Percentiles rank a stretch among this genome's conserved stretches.
Evolutionary conservation across 1,139 yeast species (phyloP).

Genomic region (Geotrichum restrictum): DNA sequence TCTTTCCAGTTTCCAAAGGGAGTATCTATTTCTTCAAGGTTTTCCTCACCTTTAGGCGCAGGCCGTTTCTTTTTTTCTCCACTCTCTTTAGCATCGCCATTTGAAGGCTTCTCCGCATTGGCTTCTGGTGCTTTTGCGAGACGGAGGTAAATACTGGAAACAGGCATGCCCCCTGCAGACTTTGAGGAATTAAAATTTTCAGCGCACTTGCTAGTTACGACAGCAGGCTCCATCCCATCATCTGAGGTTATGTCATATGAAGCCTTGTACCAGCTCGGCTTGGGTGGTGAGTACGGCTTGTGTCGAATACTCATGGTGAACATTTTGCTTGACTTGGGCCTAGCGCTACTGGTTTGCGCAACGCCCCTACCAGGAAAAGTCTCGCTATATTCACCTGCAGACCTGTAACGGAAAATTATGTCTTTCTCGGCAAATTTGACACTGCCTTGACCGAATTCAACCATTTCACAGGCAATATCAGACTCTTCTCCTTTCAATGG

Average conservation of each 20-base stretch:
- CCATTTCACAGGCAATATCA: background rate
- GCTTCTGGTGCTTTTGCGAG: slow-evolving; percentile 2
- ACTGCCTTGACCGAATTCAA: background rate
- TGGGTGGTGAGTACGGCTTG: slow-evolving; percentile 16
- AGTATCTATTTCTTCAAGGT: background rate
- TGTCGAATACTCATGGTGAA: slow-evolving; percentile 19
- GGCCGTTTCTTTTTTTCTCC: background rate
- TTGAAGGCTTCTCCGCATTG: background rate
- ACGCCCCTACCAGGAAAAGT: background rate
- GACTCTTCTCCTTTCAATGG: background rate
- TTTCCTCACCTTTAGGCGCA: background rate
- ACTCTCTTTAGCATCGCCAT: background rate
- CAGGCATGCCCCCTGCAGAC: slow-evolving; percentile 19
- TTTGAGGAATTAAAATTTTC: background rate
- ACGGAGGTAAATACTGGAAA: slow-evolving; percentile 17
- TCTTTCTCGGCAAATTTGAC: background rate
- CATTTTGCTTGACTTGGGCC: slow-evolving; percentile 15
- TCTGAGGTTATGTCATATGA: slow-evolving; percentile 7
- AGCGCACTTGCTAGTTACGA: background rate
- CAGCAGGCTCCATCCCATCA: background rate
- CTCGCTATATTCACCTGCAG: too few relatives aligned
- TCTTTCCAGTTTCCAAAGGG: slow-evolving; percentile 14
- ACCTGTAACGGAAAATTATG: background rate
- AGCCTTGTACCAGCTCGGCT: slow-evolving; percentile 21
- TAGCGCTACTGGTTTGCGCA: background rate